Evolutionary conservation across 176 grass and related monocot genomes (phyloP).

Genomic region (Dendrocalamus sinicus): DNA sequence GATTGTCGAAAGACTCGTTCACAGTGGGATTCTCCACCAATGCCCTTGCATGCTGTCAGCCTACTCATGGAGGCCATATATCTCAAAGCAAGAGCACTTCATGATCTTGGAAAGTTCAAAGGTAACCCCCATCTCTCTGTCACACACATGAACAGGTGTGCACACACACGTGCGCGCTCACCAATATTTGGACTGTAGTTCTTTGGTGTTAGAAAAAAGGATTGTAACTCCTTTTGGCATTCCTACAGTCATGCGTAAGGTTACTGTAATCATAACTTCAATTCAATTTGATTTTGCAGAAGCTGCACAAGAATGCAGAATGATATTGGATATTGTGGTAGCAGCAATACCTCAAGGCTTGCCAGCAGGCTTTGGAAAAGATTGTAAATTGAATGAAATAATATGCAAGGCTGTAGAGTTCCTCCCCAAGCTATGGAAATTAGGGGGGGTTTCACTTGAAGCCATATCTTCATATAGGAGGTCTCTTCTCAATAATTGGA

Average conservation of each 20-base stretch:
- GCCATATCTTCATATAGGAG: conserved; percentile 80
- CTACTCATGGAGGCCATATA: conserved; percentile 88
- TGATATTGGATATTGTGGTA: conserved; percentile 83
- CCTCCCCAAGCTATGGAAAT: conserved; percentile 82
- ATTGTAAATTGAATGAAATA: conserved; percentile 89
- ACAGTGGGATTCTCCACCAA: conserved; percentile 64
- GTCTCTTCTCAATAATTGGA: conserved; percentile 85
- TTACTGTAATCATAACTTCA: conserved; percentile 37
- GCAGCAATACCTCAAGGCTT: conserved; percentile 71
- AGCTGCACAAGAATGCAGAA: conserved; percentile 83
- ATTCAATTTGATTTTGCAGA: conserved; percentile 66
- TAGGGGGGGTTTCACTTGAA: conserved; percentile 76
- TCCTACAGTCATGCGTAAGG: conserved; percentile 5
- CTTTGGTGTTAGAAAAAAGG: conserved; percentile 21
- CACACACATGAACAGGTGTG: conserved; percentile 2
- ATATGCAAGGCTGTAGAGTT: conserved; percentile 88
- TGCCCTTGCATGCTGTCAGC: conserved; percentile 84
- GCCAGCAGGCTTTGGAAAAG: conserved; percentile 57
- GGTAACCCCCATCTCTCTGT: conserved; percentile 49
- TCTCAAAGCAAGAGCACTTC: conserved; percentile 86
- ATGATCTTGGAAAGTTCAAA: conserved; percentile 93
- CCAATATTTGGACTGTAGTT: conserved; percentile 8
- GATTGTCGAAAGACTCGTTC: conserved; percentile 58
- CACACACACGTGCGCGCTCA: not conserved
- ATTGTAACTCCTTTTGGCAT: conserved; percentile 16